phyloP scores from a whole-genome alignment of 352 stramenopile genomes.

The Phytophthora aleatoria region DNA sequence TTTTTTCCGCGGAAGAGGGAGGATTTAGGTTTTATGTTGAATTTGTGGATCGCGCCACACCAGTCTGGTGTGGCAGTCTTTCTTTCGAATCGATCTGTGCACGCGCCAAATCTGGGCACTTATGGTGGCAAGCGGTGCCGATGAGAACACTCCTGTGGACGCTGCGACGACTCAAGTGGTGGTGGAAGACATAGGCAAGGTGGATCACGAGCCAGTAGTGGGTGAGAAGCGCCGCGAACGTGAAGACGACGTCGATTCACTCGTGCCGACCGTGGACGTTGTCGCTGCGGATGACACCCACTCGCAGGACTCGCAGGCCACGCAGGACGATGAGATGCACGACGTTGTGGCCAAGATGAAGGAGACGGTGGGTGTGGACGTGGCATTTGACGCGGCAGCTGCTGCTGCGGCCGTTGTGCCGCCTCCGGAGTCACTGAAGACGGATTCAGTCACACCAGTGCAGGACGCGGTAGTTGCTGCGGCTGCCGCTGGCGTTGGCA shows the following conservation, averaged over 20 bases:
- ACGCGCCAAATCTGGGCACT: slow-evolving; percentile 17
- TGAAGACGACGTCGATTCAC: slow-evolving; percentile 23
- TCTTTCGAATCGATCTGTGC: slow-evolving; percentile 34
- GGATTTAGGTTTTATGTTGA: slow-evolving; percentile 40
- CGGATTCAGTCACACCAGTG: slow-evolving; percentile 27
- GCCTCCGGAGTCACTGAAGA: slow-evolving; percentile 27
- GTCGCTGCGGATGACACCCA: slow-evolving; percentile 9
- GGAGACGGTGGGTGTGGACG: slow-evolving; percentile 39
- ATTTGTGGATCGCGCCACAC: slow-evolving; percentile 37
- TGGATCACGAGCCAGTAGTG: slow-evolving; percentile 16
- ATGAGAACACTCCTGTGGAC: slow-evolving; percentile 25
- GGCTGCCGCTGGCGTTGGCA: slow-evolving; percentile 18
- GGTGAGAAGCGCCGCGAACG: slow-evolving; percentile 45
- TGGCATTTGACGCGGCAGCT: slow-evolving; percentile 39
- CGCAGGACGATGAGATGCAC: slow-evolving; percentile 61
- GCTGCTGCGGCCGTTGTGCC: slow-evolving; percentile 27
- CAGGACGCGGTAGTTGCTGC: slow-evolving; percentile 29
- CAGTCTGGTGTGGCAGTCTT: slow-evolving; percentile 31
- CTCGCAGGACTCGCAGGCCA: slow-evolving; percentile 49
- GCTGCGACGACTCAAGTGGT: slow-evolving; percentile 15
- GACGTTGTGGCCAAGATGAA: slow-evolving; percentile 78
- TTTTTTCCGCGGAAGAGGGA: slow-evolving; percentile 24
- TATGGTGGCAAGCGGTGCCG: slow-evolving; percentile 37
- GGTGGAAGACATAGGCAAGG: slow-evolving; percentile 31
- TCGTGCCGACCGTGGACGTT: slow-evolving; percentile 37